Percentiles rank a stretch among this genome's conserved stretches.
Evolutionary conservation across 2,329 filamentous ascomycete species (phyloP).

Genomic region (Sporothrix pseudoabietina): DNA sequence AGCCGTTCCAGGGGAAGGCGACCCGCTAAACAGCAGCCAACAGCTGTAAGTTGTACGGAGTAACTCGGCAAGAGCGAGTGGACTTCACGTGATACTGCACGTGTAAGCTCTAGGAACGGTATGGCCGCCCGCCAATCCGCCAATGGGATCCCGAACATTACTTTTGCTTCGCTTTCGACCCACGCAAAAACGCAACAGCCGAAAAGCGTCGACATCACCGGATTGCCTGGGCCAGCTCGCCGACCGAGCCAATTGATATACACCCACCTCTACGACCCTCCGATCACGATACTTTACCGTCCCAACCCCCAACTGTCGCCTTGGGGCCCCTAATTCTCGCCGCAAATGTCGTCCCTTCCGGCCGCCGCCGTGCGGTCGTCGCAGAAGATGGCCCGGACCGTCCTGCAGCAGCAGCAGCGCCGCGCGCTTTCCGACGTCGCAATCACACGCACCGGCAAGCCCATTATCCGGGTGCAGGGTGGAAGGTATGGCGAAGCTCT

Average conservation of each 20-base stretch:
- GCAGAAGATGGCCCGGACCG: slow-evolving; percentile 50
- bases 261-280: not conserved
- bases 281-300: not conserved
- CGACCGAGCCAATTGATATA: slow-evolving; percentile 33
- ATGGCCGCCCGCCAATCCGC: slow-evolving; percentile 24
- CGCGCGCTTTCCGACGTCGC: slow-evolving; percentile 75
- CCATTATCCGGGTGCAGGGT: slow-evolving; percentile 83
- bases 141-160: slow-evolving; percentile 35
- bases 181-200: slow-evolving; percentile 34
- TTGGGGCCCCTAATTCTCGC: not conserved
- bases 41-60: too few relatives aligned
- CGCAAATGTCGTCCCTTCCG: slow-evolving; percentile 36
- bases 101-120: slow-evolving; percentile 10
- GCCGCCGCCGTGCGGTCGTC: slow-evolving; percentile 59
- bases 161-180: slow-evolving; percentile 29
- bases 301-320: not conserved
- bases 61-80: too few relatives aligned
- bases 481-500: slow-evolving; percentile 69
- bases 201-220: slow-evolving; percentile 27
- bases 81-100: not conserved
- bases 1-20: not conserved
- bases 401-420: slow-evolving; percentile 55
- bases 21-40: not conserved
- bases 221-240: slow-evolving; percentile 34
- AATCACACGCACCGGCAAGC: slow-evolving; percentile 95